These are phyloP conservation scores for Annulohypoxylon moriforme DNA, from an alignment of 495 filamentous ascomycete species.

Conservation along the genomic window DNA sequence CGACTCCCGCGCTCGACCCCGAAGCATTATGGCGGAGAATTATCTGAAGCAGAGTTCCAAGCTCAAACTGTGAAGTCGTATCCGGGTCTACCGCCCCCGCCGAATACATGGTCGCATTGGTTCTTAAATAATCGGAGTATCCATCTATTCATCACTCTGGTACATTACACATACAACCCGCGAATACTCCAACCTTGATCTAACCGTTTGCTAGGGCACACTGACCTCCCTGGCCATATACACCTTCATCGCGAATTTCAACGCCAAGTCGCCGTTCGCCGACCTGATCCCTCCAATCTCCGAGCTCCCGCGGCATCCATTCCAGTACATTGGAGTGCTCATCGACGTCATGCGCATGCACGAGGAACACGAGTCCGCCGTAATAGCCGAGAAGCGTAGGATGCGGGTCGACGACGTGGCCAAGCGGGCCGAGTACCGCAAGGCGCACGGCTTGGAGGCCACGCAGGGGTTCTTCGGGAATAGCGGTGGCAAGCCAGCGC, in stretches of 20 bases:
- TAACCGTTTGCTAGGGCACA: slow-evolving; percentile 63
- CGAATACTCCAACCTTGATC: neutral
- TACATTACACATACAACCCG: slow-evolving; percentile 52
- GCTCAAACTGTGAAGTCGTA: slow-evolving; percentile 75
- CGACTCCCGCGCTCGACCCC: slow-evolving; percentile 59
- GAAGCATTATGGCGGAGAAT: slow-evolving; percentile 74
- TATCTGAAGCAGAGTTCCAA: slow-evolving; percentile 67
- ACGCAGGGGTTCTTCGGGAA: slow-evolving; percentile 52
- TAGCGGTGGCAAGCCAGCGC: neutral
- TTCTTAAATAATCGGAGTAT: slow-evolving; percentile 78
- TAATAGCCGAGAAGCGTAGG: slow-evolving; percentile 73
- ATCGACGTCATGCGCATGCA: slow-evolving; percentile 77
- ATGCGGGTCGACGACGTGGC: slow-evolving; percentile 78
- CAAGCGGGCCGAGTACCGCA: slow-evolving; percentile 81
- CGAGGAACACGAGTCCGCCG: slow-evolving; percentile 68
- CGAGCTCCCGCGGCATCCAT: slow-evolving; percentile 70
- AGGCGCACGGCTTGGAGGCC: slow-evolving; percentile 82
- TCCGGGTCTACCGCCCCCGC: slow-evolving; percentile 82
- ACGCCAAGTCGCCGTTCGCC: slow-evolving; percentile 72
- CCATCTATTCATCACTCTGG: slow-evolving; percentile 82
- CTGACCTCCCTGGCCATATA: slow-evolving; percentile 73
- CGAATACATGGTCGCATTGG: slow-evolving; percentile 78
- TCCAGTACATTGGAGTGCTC: slow-evolving; percentile 66
- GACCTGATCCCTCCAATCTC: slow-evolving; percentile 75
- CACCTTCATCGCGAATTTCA: slow-evolving; percentile 77